Percentiles rank a stretch among this genome's conserved stretches.
phyloP scores from a whole-genome alignment of 2,329 filamentous ascomycete species.

The Penicillium sp. region DNA sequence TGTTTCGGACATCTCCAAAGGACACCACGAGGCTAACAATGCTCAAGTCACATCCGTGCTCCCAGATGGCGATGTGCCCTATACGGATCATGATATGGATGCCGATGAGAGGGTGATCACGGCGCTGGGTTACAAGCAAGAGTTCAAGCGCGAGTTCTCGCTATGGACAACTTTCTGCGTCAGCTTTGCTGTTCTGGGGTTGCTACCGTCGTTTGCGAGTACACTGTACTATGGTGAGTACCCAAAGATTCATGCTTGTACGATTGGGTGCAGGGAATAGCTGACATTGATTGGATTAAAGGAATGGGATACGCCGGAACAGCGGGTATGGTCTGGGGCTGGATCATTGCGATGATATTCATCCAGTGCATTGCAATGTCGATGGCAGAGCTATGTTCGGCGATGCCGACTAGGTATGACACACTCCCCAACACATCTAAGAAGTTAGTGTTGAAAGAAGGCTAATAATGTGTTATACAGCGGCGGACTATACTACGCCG shows the following conservation, averaged over 20 bases:
- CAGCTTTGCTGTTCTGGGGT: slow-evolving; percentile 69
- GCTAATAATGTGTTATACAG: slow-evolving; percentile 26
- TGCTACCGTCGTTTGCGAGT: slow-evolving; percentile 69
- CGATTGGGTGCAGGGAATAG: background rate
- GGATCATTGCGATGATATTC: slow-evolving; percentile 70
- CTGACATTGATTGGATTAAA: slow-evolving; percentile 14
- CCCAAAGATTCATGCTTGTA: background rate
- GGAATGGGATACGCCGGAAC: slow-evolving; percentile 57
- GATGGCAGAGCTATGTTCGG: slow-evolving; percentile 70
- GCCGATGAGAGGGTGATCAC: slow-evolving; percentile 45
- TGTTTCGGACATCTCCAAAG: slow-evolving; percentile 14
- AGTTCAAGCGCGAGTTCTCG: slow-evolving; percentile 69
- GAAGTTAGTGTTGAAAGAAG: background rate
- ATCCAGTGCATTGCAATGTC: slow-evolving; percentile 69
- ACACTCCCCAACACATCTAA: too few relatives aligned
- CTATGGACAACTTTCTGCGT: slow-evolving; percentile 74
- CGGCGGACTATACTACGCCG: slow-evolving; percentile 72
- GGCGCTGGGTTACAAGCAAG: slow-evolving; percentile 56
- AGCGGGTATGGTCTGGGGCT: slow-evolving; percentile 72
- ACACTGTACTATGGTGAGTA: slow-evolving; percentile 66
- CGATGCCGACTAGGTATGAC: slow-evolving; percentile 64
- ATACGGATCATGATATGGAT: slow-evolving; percentile 37
- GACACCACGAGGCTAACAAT: slow-evolving; percentile 28
- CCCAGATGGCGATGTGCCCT: slow-evolving; percentile 40
- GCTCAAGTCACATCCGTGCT: slow-evolving; percentile 40